Evolutionary conservation across 2,329 filamentous ascomycete genomes (phyloP).

Genomic region (Claviceps monticola): DNA sequence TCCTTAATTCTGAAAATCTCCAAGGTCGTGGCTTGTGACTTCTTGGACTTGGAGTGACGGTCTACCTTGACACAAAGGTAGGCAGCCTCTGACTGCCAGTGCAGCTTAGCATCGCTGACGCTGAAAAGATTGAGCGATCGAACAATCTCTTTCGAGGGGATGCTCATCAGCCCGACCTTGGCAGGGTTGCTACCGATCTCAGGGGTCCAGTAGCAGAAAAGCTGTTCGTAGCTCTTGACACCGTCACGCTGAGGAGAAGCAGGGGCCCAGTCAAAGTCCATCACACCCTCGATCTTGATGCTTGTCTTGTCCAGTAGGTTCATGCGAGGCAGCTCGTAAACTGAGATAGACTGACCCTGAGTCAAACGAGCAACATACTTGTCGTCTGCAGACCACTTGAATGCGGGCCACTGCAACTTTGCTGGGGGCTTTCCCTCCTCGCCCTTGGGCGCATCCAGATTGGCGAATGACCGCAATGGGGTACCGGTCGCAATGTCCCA

Average conservation of each 20-base stretch:
- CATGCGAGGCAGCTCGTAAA: conserved; percentile 85
- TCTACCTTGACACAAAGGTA: conserved; percentile 99
- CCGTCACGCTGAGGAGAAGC: conserved; percentile 68
- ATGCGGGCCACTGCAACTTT: conserved; percentile 95
- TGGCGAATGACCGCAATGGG: conserved; percentile 85
- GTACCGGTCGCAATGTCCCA: conserved; percentile 90
- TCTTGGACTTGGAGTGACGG: conserved; percentile 97
- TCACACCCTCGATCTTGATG: conserved; percentile 90
- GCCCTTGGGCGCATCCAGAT: conserved; percentile 59
- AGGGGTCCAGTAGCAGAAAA: conserved; percentile 97
- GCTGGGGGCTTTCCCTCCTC: conserved; percentile 51
- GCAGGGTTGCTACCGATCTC: conserved; percentile 97
- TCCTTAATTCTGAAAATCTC: conserved; percentile 97
- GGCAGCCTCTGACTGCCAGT: conserved; percentile 91
- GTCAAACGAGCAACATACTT: conserved; percentile 91
- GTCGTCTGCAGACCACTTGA: conserved; percentile 98
- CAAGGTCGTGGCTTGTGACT: conserved; percentile 89
- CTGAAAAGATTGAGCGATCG: conserved; percentile 96
- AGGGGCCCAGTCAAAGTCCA: conserved; percentile 97
- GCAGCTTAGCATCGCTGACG: conserved; percentile 91
- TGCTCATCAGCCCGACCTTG: conserved; percentile 90
- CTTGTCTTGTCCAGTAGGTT: conserved; percentile 78
- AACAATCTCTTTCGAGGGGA: conserved; percentile 88
- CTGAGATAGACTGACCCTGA: conserved; percentile 75
- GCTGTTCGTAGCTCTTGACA: conserved; percentile 83